A percentile compares a stretch with the other conserved stretches of the same genome.
Evolutionary conservation across 2,329 filamentous ascomycete genomes (phyloP).

Genomic region (Aspergillus versicolor): DNA sequence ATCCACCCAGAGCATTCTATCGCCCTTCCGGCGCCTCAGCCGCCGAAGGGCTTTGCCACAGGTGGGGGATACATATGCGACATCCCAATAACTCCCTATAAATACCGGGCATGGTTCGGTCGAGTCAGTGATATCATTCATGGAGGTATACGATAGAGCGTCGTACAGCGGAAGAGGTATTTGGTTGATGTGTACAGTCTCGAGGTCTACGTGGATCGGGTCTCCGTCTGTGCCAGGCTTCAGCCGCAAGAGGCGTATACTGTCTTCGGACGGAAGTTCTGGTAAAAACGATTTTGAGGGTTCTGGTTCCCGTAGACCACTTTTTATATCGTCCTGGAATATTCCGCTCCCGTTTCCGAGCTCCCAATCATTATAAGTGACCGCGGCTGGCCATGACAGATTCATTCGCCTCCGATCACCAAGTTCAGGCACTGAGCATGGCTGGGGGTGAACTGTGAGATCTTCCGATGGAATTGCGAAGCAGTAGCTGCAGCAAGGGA

Average conservation of each 20-base stretch:
- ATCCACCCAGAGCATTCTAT: constrained; percentile 5
- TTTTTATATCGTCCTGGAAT: background rate
- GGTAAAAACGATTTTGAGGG: background rate
- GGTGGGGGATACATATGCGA: background rate
- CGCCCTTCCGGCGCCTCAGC: background rate
- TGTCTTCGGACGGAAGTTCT: constrained; percentile 1
- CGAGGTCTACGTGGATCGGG: background rate
- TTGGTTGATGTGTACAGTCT: background rate
- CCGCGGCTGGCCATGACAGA: background rate
- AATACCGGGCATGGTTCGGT: background rate
- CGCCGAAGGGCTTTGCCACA: background rate
- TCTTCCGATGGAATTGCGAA: background rate
- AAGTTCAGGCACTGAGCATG: background rate
- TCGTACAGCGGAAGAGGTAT: background rate
- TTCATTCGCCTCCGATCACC: background rate
- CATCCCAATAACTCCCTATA: constrained; percentile 7
- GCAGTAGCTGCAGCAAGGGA: constrained; percentile 1
- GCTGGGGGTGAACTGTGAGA: background rate
- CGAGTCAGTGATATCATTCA: background rate
- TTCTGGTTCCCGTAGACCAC: background rate
- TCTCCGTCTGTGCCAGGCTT: background rate
- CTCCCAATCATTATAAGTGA: background rate
- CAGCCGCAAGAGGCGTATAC: constrained; percentile 1
- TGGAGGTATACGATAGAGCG: background rate
- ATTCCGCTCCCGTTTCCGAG: no score